phyloP scores from a whole-genome alignment of 2,329 filamentous ascomycete species.

The Claviceps humidiphila region DNA sequence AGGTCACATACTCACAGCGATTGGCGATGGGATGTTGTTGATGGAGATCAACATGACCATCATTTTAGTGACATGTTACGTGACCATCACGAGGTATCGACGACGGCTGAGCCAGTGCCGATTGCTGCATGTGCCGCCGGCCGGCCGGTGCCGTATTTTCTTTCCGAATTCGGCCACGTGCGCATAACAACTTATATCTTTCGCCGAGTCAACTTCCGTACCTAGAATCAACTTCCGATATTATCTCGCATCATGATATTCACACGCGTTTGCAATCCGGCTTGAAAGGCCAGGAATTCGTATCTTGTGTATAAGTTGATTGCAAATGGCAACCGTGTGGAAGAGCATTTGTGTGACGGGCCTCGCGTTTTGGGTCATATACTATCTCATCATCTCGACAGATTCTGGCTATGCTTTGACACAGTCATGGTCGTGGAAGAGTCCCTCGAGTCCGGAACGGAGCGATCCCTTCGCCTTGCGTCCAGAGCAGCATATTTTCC shows the following conservation, averaged over 20 bases:
- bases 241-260: background rate
- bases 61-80: background rate
- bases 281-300: background rate
- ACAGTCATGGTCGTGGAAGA: background rate
- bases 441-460: too few relatives aligned
- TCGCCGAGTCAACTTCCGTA: too few relatives aligned
- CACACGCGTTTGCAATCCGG: background rate
- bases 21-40: background rate
- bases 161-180: too few relatives aligned
- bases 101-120: background rate
- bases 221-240: background rate
- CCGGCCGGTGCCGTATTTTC: too few relatives aligned
- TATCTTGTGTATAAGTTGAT: background rate
- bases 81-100: background rate
- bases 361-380: conserved; percentile 10
- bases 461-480: conserved; percentile 17
- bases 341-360: background rate
- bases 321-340: background rate
- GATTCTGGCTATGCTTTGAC: background rate
- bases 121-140: too few relatives aligned
- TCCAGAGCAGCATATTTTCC: conserved; percentile 27
- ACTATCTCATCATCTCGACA: conserved; percentile 3
- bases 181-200: too few relatives aligned
- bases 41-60: background rate
- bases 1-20: background rate